Evolutionary conservation across 345 rosid species (phyloP).

Genomic region (Fremontodendron californicum): DNA sequence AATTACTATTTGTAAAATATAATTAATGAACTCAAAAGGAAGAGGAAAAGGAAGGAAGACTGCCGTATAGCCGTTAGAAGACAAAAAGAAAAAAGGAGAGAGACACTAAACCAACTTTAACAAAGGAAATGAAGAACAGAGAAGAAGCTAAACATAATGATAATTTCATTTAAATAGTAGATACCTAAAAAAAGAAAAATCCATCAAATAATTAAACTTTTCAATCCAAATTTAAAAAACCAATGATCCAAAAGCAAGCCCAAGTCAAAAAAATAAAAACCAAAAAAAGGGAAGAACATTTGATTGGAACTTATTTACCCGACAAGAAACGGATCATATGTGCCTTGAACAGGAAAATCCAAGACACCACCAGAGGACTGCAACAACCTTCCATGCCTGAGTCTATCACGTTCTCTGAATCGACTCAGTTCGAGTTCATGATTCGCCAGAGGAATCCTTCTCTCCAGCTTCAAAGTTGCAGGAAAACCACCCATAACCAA

Average conservation of each 20-base stretch:
- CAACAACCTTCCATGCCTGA: conserved; percentile 78
- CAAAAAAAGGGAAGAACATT: not conserved
- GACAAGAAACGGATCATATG: conserved; percentile 75
- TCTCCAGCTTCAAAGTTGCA: conserved; percentile 50
- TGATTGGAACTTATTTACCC: conserved; percentile 49
- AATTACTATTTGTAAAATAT: not conserved
- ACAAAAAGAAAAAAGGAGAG: not conserved
- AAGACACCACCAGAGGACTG: conserved; percentile 57
- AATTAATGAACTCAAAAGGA: not conserved
- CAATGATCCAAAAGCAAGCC: conserved; percentile 4
- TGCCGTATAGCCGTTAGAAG: not conserved
- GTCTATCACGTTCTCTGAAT: conserved; percentile 59
- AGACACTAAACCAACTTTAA: not conserved
- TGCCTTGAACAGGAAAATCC: conserved; percentile 76
- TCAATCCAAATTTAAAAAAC: conserved; percentile 4
- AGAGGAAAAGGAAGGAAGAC: conserved; percentile 7
- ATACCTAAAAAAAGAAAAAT: not conserved
- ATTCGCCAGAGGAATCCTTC: conserved; percentile 44
- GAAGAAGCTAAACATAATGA: not conserved
- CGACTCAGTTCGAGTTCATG: conserved; percentile 48
- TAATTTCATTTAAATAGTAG: conserved; percentile 1
- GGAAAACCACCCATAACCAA: conserved; percentile 47
- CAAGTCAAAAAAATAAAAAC: not conserved
- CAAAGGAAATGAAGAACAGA: not conserved
- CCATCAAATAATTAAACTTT: not conserved